Conservation (phyloP, 2,329 filamentous ascomycete species). For the Alternaria gansuensis region DNA sequence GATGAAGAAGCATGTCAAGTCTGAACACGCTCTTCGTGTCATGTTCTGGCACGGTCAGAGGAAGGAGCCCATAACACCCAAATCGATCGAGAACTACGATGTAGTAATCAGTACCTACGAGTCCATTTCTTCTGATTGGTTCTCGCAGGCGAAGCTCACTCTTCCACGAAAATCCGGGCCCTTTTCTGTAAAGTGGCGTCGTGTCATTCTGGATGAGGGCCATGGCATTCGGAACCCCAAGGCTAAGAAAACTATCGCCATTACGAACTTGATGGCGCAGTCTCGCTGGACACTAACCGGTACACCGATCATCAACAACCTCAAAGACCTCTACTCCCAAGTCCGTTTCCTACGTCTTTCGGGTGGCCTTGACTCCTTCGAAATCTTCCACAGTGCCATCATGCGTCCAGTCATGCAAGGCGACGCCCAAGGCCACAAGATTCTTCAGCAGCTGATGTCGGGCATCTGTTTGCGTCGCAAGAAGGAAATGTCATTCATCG, state of each 20-base stretch:
- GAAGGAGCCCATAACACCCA: slow-evolving; percentile 59
- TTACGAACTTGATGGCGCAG: slow-evolving; percentile 70
- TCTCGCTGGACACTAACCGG: slow-evolving; percentile 73
- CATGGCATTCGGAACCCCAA: slow-evolving; percentile 81
- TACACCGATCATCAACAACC: slow-evolving; percentile 80
- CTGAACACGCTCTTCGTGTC: slow-evolving; percentile 69
- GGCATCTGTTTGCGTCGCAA: slow-evolving; percentile 80
- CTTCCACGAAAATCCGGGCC: slow-evolving; percentile 52
- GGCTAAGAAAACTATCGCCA: slow-evolving; percentile 76
- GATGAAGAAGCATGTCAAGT: slow-evolving; percentile 74
- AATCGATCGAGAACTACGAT: slow-evolving; percentile 71
- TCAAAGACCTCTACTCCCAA: slow-evolving; percentile 82
- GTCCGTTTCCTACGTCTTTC: slow-evolving; percentile 79
- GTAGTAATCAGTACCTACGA: slow-evolving; percentile 88
- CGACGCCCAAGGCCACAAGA: slow-evolving; percentile 65
- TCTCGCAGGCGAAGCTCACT: slow-evolving; percentile 54
- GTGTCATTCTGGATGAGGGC: slow-evolving; percentile 60
- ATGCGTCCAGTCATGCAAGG: slow-evolving; percentile 71
- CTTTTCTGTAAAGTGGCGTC: slow-evolving; percentile 75
- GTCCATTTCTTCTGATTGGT: slow-evolving; percentile 73
- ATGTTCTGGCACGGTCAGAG: slow-evolving; percentile 76
- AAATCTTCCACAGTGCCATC: slow-evolving; percentile 77
- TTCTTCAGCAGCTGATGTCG: slow-evolving; percentile 81
- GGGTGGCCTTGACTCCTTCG: slow-evolving; percentile 76
- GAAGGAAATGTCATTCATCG: slow-evolving; percentile 89